These are phyloP conservation scores for Corymbia calophylla DNA, from an alignment of 441 rosid species.

Conservation along the genomic window DNA sequence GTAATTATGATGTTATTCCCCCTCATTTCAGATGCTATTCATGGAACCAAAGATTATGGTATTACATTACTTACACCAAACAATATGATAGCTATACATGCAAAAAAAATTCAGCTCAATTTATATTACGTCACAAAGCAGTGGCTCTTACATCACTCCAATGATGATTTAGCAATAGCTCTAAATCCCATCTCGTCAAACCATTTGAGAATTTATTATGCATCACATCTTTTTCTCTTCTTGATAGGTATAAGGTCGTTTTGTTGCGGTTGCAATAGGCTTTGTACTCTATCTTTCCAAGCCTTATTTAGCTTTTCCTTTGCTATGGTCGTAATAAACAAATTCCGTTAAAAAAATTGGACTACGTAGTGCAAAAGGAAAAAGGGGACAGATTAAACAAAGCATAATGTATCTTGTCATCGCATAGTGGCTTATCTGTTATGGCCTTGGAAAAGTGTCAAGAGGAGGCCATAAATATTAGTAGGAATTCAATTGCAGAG, in stretches of 20 bases:
- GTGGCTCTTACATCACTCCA: background rate
- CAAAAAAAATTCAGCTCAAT: background rate
- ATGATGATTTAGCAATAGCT: background rate
- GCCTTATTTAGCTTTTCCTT: background rate
- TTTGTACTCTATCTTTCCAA: background rate
- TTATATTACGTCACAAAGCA: background rate
- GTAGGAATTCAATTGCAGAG: background rate
- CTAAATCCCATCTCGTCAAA: background rate
- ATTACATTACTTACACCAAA: background rate
- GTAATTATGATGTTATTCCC: background rate
- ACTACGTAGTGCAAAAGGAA: background rate
- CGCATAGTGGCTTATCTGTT: background rate
- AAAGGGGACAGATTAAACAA: background rate
- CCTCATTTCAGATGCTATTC: background rate
- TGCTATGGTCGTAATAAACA: background rate
- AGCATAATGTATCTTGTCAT: background rate
- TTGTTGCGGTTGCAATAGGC: background rate
- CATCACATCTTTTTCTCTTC: background rate
- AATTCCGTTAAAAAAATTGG: background rate
- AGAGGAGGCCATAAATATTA: background rate
- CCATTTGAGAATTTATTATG: background rate
- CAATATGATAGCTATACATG: background rate
- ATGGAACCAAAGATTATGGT: background rate
- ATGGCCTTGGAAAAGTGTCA: background rate
- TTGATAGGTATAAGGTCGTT: background rate